A percentile compares a stretch with the other conserved stretches of the same genome.
phyloP scores from a whole-genome alignment of 352 stramenopile species.

The Nothophytophthora sp. region DNA sequence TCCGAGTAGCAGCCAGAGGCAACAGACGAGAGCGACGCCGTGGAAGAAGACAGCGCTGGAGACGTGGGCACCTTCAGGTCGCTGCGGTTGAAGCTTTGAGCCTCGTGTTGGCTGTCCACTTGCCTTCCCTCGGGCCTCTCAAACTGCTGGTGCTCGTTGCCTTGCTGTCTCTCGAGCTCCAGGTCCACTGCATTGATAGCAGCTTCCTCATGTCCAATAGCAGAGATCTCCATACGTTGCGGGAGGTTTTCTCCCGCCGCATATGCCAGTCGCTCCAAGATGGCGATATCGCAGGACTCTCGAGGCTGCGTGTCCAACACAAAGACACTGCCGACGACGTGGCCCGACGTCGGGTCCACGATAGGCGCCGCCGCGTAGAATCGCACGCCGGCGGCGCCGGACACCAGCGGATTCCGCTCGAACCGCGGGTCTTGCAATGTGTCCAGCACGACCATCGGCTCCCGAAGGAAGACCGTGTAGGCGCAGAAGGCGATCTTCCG shows the following conservation, averaged over 20 bases:
- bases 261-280: constrained; percentile 65
- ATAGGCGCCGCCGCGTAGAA: constrained; percentile 93
- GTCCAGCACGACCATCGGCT: constrained; percentile 86
- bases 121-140: no score
- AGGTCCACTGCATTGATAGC: constrained; percentile 8
- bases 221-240: no score
- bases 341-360: constrained; percentile 52
- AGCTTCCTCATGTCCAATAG: no score
- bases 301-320: constrained; percentile 78
- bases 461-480: constrained; percentile 56
- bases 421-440: constrained; percentile 90
- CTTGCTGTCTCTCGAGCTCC: constrained; percentile 8
- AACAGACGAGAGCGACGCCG: constrained; percentile 39
- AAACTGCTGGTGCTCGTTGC: constrained; percentile 4
- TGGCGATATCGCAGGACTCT: constrained; percentile 66
- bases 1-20: constrained; percentile 10
- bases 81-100: constrained; percentile 13
- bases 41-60: constrained; percentile 18
- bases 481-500: constrained; percentile 83
- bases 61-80: constrained; percentile 16
- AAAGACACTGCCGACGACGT: constrained; percentile 76
- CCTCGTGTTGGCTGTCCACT: no score
- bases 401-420: constrained; percentile 87
- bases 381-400: constrained; percentile 84
- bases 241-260: constrained; percentile 63